Evolutionary conservation across 768 basidiomycete genomes (phyloP).

Genomic region (Cytidiella melzeri): DNA sequence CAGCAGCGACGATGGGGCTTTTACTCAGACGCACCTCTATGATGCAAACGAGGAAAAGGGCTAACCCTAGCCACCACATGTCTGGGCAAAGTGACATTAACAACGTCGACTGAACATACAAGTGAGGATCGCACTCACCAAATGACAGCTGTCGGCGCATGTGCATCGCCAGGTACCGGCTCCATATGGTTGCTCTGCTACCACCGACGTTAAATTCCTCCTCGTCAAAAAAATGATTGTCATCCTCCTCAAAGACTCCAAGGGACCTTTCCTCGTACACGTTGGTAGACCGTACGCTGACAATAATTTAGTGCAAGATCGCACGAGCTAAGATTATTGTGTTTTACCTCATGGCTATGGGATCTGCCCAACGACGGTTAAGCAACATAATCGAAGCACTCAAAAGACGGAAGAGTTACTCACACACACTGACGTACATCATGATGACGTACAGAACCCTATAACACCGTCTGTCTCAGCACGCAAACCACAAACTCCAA

Average conservation of each 20-base stretch:
- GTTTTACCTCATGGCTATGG: slow-evolving; percentile 70
- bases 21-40: slow-evolving; percentile 69
- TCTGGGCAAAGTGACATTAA: slow-evolving; percentile 54
- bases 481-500: no score
- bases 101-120: neutral
- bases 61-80: slow-evolving; percentile 93
- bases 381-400: neutral
- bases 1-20: no score
- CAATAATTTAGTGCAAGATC: neutral
- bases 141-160: slow-evolving; percentile 87
- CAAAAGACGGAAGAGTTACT: slow-evolving; percentile 27
- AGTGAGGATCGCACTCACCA: slow-evolving; percentile 38
- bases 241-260: slow-evolving; percentile 60
- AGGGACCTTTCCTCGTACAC: slow-evolving; percentile 93
- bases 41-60: slow-evolving; percentile 86
- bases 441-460: slow-evolving; percentile 86
- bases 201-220: slow-evolving; percentile 41
- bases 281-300: slow-evolving; percentile 84
- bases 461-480: neutral
- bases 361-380: slow-evolving; percentile 39
- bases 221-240: slow-evolving; percentile 23
- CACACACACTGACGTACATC: slow-evolving; percentile 89
- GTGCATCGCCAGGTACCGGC: slow-evolving; percentile 75
- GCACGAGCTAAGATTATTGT: neutral
- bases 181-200: slow-evolving; percentile 59